phyloP scores from a whole-genome alignment of 202 grass and related monocot genomes.

The Setaria italica region DNA sequence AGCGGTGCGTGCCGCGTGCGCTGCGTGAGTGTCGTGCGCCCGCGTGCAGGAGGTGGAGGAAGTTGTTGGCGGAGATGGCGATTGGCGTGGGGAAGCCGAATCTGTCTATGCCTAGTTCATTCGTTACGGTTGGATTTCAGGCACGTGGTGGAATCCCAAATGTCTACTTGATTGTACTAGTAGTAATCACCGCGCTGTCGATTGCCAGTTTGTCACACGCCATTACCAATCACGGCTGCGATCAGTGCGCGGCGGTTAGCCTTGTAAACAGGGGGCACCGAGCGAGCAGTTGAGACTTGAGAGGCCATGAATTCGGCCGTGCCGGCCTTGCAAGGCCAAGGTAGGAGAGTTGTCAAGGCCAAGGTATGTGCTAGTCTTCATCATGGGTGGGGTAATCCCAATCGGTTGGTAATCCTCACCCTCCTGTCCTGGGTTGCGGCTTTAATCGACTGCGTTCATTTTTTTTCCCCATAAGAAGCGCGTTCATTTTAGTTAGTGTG shows the following conservation, averaged over 20 bases:
- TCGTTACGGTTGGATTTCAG: no score
- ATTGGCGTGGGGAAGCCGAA: not conserved
- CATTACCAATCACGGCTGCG: not conserved
- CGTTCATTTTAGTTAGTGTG: not conserved
- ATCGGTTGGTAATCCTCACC: no score
- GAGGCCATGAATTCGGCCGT: not conserved
- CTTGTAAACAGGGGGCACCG: no score
- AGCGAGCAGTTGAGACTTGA: no score
- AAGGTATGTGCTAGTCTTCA: not conserved
- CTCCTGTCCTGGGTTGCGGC: no score
- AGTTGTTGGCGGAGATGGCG: conserved; percentile 9
- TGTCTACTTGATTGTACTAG: no score
- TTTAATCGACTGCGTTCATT: not conserved
- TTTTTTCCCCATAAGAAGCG: no score
- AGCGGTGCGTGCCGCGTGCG: not conserved
- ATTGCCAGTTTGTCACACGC: no score
- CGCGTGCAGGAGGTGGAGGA: not conserved
- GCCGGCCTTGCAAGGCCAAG: not conserved
- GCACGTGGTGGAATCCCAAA: no score
- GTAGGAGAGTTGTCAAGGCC: not conserved
- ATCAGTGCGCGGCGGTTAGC: not conserved
- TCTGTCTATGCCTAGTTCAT: not conserved
- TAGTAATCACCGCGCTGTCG: no score
- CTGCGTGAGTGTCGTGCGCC: not conserved
- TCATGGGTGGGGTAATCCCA: not conserved